Evolutionary conservation across 139 green algal species (phyloP).

Genomic region (Astrephomene gubernaculifera): DNA sequence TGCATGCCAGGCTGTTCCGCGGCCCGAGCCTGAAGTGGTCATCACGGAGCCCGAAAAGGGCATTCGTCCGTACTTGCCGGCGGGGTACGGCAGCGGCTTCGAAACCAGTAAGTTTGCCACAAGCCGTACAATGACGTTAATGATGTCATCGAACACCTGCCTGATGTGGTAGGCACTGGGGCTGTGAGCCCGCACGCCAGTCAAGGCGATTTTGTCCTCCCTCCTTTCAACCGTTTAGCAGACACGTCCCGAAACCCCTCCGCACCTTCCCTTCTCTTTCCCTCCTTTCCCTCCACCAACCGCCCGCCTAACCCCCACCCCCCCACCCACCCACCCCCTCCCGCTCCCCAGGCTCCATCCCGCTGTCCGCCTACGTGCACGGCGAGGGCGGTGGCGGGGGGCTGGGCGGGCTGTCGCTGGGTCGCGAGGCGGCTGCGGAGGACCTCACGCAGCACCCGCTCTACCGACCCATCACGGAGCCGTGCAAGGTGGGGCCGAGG

Average conservation of each 20-base stretch:
- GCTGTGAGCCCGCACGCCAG: too few relatives aligned
- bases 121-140: too few relatives aligned
- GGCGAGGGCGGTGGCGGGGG: not conserved
- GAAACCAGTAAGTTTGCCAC: conserved; percentile 44
- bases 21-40: conserved; percentile 43
- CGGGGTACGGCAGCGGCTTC: conserved; percentile 68
- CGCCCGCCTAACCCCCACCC: not conserved
- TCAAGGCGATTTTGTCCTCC: too few relatives aligned
- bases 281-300: not conserved
- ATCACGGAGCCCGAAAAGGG: conserved; percentile 50
- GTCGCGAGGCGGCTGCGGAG: conserved; percentile 23
- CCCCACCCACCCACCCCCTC: not conserved
- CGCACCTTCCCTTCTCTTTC: not conserved
- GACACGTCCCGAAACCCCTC: too few relatives aligned
- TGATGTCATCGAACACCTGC: too few relatives aligned
- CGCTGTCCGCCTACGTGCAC: conserved; percentile 26
- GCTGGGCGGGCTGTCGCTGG: not conserved
- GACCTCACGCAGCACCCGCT: conserved; percentile 13
- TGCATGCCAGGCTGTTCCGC: conserved; percentile 20
- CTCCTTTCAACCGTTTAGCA: too few relatives aligned
- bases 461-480: conserved; percentile 47
- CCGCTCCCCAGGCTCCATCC: not conserved
- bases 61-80: conserved; percentile 57
- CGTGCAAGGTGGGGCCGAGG: conserved; percentile 31
- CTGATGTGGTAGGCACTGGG: too few relatives aligned